phyloP scores from a whole-genome alignment of 495 filamentous ascomycete genomes.

The Podospora sp. region DNA sequence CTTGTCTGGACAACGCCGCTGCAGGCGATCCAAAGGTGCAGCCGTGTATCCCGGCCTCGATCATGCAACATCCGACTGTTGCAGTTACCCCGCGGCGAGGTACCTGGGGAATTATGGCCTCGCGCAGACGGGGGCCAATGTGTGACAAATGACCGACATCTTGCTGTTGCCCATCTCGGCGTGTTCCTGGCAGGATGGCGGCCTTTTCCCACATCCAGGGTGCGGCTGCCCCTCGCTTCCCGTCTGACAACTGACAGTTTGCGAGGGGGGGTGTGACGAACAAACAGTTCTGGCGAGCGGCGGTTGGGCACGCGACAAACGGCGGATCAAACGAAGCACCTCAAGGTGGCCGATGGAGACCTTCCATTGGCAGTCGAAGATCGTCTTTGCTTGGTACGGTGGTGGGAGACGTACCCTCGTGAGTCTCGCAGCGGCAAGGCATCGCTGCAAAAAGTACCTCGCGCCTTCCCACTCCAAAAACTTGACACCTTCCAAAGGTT shows the following conservation, averaged over 20 bases:
- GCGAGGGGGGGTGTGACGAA: conserved; percentile 3
- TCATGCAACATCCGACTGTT: conserved; percentile 10
- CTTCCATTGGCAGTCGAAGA: neutral
- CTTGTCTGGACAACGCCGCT: neutral
- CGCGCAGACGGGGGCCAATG: neutral
- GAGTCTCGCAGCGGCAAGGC: neutral
- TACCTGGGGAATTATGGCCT: neutral
- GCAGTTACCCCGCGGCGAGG: conserved; percentile 14
- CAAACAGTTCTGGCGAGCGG: neutral
- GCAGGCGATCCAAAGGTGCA: neutral
- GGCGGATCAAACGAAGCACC: neutral
- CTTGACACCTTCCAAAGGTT: no score
- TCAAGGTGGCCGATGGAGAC: neutral
- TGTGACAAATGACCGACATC: neutral
- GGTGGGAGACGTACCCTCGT: neutral
- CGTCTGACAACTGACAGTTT: neutral
- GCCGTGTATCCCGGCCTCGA: neutral
- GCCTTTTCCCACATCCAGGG: neutral
- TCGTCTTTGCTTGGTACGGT: neutral
- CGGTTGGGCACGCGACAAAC: neutral
- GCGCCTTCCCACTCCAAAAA: no score
- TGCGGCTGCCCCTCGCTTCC: neutral
- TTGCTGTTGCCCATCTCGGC: neutral
- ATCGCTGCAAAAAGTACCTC: neutral
- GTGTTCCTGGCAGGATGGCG: neutral